Conservation (phyloP, 2,329 filamentous ascomycete genomes). For the Stagonosporopsis vannaccii region DNA sequence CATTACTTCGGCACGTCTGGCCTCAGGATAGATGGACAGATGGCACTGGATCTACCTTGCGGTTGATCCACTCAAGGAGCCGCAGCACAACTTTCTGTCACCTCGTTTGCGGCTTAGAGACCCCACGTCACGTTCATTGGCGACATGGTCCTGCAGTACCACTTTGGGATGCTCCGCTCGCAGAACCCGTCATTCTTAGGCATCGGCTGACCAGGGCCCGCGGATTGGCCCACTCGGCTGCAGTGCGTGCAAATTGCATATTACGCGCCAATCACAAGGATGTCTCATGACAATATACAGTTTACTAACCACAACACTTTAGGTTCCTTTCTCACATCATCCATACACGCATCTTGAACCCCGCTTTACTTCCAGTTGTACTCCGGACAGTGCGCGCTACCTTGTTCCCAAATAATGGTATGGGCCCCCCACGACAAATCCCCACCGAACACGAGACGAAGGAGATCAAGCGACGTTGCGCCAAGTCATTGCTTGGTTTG, state of each 20-base stretch:
- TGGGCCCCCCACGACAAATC: slow-evolving; percentile 68
- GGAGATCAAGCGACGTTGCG: slow-evolving; percentile 71
- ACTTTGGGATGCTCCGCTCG: slow-evolving; percentile 1
- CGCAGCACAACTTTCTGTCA: slow-evolving; percentile 3
- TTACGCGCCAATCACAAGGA: slow-evolving; percentile 33
- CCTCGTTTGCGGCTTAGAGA: slow-evolving; percentile 28
- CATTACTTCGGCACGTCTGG: neutral
- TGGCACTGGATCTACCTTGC: neutral
- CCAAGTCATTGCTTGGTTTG: slow-evolving; percentile 61
- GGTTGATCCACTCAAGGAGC: neutral
- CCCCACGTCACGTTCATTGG: neutral
- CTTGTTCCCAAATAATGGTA: slow-evolving; percentile 85
- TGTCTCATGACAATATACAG: slow-evolving; percentile 25
- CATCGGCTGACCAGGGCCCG: slow-evolving; percentile 36
- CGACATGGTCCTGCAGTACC: neutral
- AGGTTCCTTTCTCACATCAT: slow-evolving; percentile 58
- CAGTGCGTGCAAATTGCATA: slow-evolving; percentile 26
- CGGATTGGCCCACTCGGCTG: slow-evolving; percentile 28
- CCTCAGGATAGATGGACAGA: neutral
- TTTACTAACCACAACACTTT: slow-evolving; percentile 36
- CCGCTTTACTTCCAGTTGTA: slow-evolving; percentile 54
- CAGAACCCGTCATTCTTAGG: slow-evolving; percentile 1
- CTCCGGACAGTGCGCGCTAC: slow-evolving; percentile 76
- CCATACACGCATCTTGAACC: slow-evolving; percentile 52
- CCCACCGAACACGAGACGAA: slow-evolving; percentile 67